A percentile compares a stretch with the other conserved stretches of the same genome.
phyloP scores from a whole-genome alignment of 768 basidiomycete genomes.

The Mycena leptocephala region DNA sequence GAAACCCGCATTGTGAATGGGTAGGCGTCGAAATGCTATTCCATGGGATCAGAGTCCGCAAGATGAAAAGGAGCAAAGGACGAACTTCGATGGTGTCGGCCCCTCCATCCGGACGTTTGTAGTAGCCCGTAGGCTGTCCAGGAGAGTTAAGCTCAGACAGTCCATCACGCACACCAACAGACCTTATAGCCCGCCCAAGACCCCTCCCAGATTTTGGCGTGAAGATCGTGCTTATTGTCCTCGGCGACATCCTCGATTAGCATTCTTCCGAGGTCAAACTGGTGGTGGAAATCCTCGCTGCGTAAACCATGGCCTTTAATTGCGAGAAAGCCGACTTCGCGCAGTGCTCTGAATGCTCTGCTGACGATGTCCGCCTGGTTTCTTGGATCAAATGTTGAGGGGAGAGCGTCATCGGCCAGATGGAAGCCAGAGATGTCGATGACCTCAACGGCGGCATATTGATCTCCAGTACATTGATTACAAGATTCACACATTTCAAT shows the following conservation, averaged over 20 bases:
- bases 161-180: neutral
- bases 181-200: conserved; percentile 38
- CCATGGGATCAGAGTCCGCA: neutral
- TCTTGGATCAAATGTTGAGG: conserved; percentile 8
- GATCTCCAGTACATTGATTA: conserved; percentile 15
- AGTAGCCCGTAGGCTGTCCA: conserved; percentile 32
- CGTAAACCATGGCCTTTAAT: conserved; percentile 35
- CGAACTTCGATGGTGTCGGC: conserved; percentile 30
- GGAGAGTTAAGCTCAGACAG: neutral
- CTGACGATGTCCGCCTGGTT: conserved; percentile 19
- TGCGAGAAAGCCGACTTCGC: conserved; percentile 31
- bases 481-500: neutral
- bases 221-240: conserved; percentile 28
- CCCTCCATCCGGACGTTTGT: conserved; percentile 30
- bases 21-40: conserved; percentile 31
- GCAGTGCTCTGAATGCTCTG: conserved; percentile 26
- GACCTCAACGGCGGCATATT: conserved; percentile 28
- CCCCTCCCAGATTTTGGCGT: conserved; percentile 32
- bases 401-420: conserved; percentile 16
- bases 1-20: conserved; percentile 18
- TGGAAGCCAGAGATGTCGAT: conserved; percentile 32
- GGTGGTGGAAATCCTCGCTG: conserved; percentile 31
- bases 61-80: conserved; percentile 7
- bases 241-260: conserved; percentile 28
- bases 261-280: conserved; percentile 33